Percentiles rank a stretch among this genome's conserved stretches.
Conservation (phyloP, 2,329 filamentous ascomycete species). For the Aspergillus fumigatiaffinis region DNA sequence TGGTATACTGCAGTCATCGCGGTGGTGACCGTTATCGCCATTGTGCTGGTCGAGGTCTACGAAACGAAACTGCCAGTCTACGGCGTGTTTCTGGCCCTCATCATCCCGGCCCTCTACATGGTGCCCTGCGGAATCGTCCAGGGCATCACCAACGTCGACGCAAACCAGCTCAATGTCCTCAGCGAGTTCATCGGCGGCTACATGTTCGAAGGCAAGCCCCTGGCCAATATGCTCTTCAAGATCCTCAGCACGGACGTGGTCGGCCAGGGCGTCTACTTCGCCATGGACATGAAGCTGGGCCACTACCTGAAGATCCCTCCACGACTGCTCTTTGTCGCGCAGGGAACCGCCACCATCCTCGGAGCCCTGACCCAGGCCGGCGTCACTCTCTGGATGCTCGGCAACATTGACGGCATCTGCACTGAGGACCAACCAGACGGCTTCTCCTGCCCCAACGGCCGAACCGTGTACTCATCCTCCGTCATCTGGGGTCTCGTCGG, state of each 20-base stretch:
- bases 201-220: conserved; percentile 41
- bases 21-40: conserved; percentile 25
- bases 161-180: conserved; percentile 44
- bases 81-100: conserved; percentile 40
- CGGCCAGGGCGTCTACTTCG: conserved; percentile 46
- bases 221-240: conserved; percentile 46
- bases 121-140: conserved; percentile 44
- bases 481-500: conserved; percentile 53
- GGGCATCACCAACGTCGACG: conserved; percentile 43
- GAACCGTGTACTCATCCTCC: conserved; percentile 48
- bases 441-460: conserved; percentile 48
- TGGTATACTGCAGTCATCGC: conserved; percentile 41
- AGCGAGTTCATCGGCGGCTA: conserved; percentile 45
- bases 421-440: conserved; percentile 39
- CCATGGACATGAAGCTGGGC: conserved; percentile 50
- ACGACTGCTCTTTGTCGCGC: conserved; percentile 46
- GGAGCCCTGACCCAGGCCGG: conserved; percentile 44
- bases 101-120: conserved; percentile 43
- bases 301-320: conserved; percentile 52
- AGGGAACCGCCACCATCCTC: conserved; percentile 47
- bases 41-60: conserved; percentile 39
- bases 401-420: conserved; percentile 43
- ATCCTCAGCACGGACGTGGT: conserved; percentile 41
- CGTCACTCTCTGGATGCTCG: conserved; percentile 37
- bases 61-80: conserved; percentile 43